Evolutionary conservation across 345 rosid genomes (phyloP), one percentile per base, ranked within the genome.

Genomic region (Hibiscus syriacus): DNA sequence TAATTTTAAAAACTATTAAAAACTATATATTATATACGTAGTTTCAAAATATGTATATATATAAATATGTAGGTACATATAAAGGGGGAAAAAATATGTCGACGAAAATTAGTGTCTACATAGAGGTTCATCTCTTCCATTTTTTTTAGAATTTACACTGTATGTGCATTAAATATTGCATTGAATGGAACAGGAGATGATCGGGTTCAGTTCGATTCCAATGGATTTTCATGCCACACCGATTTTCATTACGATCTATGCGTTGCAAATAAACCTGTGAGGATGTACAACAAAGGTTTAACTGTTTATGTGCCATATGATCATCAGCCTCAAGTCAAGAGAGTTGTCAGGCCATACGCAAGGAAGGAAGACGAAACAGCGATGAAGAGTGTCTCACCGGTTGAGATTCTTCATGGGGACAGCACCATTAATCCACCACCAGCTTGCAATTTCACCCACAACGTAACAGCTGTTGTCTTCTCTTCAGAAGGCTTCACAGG

Each of bases 401-500:
- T 79, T 49, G 53, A 64, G 69, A 77, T 79, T 50, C 19, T 77
- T 0, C 34, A 48, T 4, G 76, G 71, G 55, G 70, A 68, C 3
- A 26, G 2, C 45, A 43, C 34, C 14, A 49, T 17, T 49, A 7
- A 49, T 49, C 36, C 54, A 4, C 81, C 78, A 1, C 46, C 46
- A 2, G 36, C 73, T 17, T 80, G 84, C 29, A n/a, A 49, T 19
- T 39, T 60, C 58, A 75, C 32, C 0, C 80, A 77, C 52, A 39
- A 79, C 22, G 66, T 59, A 23, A 76, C 84, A 0, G 80, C 71
- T 2, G 64, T 82, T 30, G 61, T 84, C 17, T 82, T 82, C 74
- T 82, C 83, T 13, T 36, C 74, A 0, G 79, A 71, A 2, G 80
- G 82, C 19, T 81, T 72, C 62, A 22, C 74, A 0, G 77, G 80